A percentile compares a stretch with the other conserved stretches of the same genome.
phyloP scores from a whole-genome alignment of 148 eudicot genomes.

The Camellia lanceoleosa region DNA sequence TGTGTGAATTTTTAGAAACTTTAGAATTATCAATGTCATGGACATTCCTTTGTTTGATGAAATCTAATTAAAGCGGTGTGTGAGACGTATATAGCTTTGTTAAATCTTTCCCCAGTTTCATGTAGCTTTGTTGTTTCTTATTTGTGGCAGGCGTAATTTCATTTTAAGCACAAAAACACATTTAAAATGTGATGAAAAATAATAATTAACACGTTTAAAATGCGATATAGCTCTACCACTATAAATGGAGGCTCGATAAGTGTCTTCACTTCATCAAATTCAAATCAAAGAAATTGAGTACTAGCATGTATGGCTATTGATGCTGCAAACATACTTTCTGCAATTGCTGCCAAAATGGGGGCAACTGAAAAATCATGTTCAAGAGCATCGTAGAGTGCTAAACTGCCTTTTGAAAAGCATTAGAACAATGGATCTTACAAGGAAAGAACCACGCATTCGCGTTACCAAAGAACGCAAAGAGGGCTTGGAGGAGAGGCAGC shows the following conservation, averaged over 20 bases:
- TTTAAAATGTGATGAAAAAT: too few relatives aligned
- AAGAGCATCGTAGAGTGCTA: neutral
- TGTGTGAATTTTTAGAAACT: too few relatives aligned
- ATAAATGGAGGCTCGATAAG: conserved; percentile 1
- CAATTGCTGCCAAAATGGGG: neutral
- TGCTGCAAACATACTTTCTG: neutral
- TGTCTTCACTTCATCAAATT: neutral
- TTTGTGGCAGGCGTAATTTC: too few relatives aligned
- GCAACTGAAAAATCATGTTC: neutral
- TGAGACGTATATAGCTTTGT: too few relatives aligned
- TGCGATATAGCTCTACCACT: neutral
- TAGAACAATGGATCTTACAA: neutral
- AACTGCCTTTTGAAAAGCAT: neutral
- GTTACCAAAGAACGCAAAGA: neutral
- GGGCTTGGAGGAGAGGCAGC: neutral
- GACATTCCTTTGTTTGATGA: too few relatives aligned
- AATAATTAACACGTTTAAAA: too few relatives aligned
- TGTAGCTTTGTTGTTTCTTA: too few relatives aligned
- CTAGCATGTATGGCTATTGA: neutral
- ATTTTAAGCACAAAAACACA: too few relatives aligned
- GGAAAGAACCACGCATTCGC: neutral
- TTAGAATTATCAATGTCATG: too few relatives aligned
- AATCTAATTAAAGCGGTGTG: too few relatives aligned
- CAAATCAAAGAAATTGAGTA: too few relatives aligned
- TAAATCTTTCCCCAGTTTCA: too few relatives aligned